Base-by-base conservation (phyloP, 2,329 filamentous ascomycete genomes). In the Aureobasidium lini region DNA sequence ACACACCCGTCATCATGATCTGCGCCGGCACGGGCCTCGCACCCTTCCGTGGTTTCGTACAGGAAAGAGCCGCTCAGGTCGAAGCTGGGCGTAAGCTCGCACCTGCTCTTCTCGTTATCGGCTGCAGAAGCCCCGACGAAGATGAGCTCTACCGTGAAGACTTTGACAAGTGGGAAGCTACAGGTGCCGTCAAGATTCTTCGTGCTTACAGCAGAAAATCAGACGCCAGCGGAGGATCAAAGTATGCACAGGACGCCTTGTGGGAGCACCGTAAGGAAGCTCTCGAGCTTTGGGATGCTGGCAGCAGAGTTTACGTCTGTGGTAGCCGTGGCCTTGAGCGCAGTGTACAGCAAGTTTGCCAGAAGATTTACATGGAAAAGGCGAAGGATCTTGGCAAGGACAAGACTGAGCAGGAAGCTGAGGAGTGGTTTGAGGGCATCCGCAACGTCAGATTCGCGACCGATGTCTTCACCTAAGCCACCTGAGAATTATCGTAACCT, bases 21-120 rank as follows among this genome's bases (percentile, higher is more conserved):
- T 94, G 94, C 73, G 87, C 97, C n/a, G 94, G 94, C 64, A 99
- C 94, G 0, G 94, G 94, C 70, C 86, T 99, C n/a, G 94, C 94
- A 1, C 94, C 94, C 15, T 99, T 99, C 90, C 90, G 94, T 64
- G 94, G 94, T 61, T 99, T 99, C 71, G 88, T 97, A 49, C 94
- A 99, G 77, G 94, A 99, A 78, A 93, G 94, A 60, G 71, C 71
- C 28, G 71, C 70, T 9, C 73, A 79, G 60, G 68, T 76, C 10
- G 71, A 70, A 4, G 75, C 75, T 0, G 83, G 84, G 1, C 75
- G 80, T 11, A 64, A 66, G 13, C 73, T 88, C n/a, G 62, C 56
- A 4, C 57, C 57, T 15, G 83, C 84, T 0, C 62, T 88, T n/a
- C 75, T 89, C 1, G 87, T 87, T 74, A 79, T 83, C 64, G 86